Evolutionary conservation across 305 asterid species (phyloP).

Genomic region (Plantago coronopus): DNA sequence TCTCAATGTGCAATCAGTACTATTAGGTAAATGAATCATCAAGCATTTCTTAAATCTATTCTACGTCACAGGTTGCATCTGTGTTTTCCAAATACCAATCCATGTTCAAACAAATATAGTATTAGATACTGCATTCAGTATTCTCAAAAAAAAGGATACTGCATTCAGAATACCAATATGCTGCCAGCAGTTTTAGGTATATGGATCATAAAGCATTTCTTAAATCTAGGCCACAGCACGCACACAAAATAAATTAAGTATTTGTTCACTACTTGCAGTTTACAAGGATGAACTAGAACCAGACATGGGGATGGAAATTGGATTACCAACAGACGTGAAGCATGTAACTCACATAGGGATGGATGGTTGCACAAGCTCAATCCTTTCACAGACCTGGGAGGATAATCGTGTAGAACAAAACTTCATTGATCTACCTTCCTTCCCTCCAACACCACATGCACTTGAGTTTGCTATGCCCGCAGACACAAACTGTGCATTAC

Average conservation of each 20-base stretch:
- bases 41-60: background rate
- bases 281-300: slow-evolving; percentile 63
- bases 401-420: slow-evolving; percentile 27
- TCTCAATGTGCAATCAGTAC: background rate
- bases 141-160: too few relatives aligned
- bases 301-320: slow-evolving; percentile 76
- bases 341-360: slow-evolving; percentile 92
- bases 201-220: background rate
- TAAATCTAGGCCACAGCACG: background rate
- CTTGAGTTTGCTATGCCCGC: slow-evolving; percentile 32
- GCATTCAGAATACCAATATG: background rate
- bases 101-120: too few relatives aligned
- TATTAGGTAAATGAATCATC: background rate
- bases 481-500: slow-evolving; percentile 18
- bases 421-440: slow-evolving; percentile 28
- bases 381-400: slow-evolving; percentile 62
- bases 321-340: slow-evolving; percentile 84
- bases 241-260: background rate
- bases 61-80: too few relatives aligned
- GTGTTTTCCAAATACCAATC: background rate
- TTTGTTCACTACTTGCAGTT: slow-evolving; percentile 27
- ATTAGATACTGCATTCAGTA: too few relatives aligned
- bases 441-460: slow-evolving; percentile 24
- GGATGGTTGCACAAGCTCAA: slow-evolving; percentile 65
- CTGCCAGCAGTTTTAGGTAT: background rate